A percentile compares a stretch with the other conserved stretches of the same genome.
phyloP scores from a whole-genome alignment of 2,329 filamentous ascomycete species.

The Cytospora chrysosperma region DNA sequence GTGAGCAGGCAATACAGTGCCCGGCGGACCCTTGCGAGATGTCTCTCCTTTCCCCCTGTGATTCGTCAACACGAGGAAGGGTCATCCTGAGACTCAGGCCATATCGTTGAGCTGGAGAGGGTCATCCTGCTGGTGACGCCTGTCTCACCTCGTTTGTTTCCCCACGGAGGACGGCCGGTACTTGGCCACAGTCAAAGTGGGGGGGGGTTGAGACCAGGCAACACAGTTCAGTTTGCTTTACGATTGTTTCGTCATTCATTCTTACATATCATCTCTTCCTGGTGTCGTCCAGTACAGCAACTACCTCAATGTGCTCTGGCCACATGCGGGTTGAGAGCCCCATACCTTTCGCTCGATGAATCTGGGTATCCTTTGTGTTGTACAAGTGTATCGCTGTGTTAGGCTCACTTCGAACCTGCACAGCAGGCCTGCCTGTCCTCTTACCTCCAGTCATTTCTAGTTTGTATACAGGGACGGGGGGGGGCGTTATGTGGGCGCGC shows the following conservation, averaged over 20 bases:
- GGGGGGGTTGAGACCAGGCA: neutral
- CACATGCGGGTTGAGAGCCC: neutral
- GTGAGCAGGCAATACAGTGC: constrained; percentile 7
- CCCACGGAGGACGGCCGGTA: constrained; percentile 13
- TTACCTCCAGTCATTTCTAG: neutral
- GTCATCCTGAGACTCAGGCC: constrained; percentile 2
- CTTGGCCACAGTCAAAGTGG: constrained; percentile 4
- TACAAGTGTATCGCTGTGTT: neutral
- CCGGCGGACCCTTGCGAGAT: constrained; percentile 5
- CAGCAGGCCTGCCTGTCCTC: neutral
- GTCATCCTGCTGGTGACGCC: constrained; percentile 11
- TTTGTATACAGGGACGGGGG: neutral
- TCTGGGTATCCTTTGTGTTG: neutral
- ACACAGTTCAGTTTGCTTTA: neutral
- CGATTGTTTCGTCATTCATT: neutral
- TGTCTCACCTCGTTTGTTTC: constrained; percentile 21
- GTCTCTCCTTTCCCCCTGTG: constrained; percentile 8
- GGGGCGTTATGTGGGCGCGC: neutral
- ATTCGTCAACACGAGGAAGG: constrained; percentile 12
- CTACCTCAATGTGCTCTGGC: neutral
- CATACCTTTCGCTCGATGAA: neutral
- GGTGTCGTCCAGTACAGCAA: neutral
- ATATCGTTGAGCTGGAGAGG: constrained; percentile 5
- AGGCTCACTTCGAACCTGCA: neutral
- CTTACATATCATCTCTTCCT: neutral